These are phyloP conservation scores for Geotrichum siamense DNA, from an alignment of 1,139 yeast species.

Conservation along the genomic window DNA sequence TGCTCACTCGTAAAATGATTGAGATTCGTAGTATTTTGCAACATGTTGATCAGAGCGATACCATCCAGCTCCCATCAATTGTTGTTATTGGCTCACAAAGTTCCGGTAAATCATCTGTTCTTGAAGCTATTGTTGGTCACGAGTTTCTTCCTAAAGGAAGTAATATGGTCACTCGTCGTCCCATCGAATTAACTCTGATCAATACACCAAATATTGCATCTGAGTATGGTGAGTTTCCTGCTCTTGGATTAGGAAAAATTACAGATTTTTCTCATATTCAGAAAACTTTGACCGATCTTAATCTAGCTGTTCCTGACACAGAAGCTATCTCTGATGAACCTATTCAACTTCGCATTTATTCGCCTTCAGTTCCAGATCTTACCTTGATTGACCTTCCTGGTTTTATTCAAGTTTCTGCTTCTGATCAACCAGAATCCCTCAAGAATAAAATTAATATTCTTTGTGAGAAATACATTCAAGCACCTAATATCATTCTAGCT, in stretches of 20 bases:
- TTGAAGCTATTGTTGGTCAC: slow-evolving; percentile 90
- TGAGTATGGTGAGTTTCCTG: slow-evolving; percentile 91
- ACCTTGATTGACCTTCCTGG: slow-evolving; percentile 96
- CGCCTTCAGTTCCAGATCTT: slow-evolving; percentile 89
- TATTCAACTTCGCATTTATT: slow-evolving; percentile 79
- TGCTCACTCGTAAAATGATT: slow-evolving; percentile 89
- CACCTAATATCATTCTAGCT: slow-evolving; percentile 90
- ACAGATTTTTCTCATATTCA: slow-evolving; percentile 88
- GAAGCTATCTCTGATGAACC: slow-evolving; percentile 90
- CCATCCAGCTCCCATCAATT: slow-evolving; percentile 81
- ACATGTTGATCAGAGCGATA: slow-evolving; percentile 68
- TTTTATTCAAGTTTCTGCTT: slow-evolving; percentile 92
- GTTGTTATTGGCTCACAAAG: slow-evolving; percentile 97
- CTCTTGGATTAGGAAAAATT: slow-evolving; percentile 68
- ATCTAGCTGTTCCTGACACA: slow-evolving; percentile 80
- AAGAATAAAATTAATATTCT: slow-evolving; percentile 70
- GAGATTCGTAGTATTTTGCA: slow-evolving; percentile 79
- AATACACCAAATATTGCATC: slow-evolving; percentile 79
- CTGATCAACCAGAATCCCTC: slow-evolving; percentile 85
- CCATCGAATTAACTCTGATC: slow-evolving; percentile 84
- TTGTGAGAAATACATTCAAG: slow-evolving; percentile 78
- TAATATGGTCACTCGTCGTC: slow-evolving; percentile 94
- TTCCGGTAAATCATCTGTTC: slow-evolving; percentile 90
- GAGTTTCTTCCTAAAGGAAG: slow-evolving; percentile 91
- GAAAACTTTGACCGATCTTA: slow-evolving; percentile 72